A percentile compares a stretch with the other conserved stretches of the same genome.
These are phyloP conservation scores for Ettlia oleoabundans DNA, from an alignment of 139 green algal species.

Conservation along the genomic window DNA sequence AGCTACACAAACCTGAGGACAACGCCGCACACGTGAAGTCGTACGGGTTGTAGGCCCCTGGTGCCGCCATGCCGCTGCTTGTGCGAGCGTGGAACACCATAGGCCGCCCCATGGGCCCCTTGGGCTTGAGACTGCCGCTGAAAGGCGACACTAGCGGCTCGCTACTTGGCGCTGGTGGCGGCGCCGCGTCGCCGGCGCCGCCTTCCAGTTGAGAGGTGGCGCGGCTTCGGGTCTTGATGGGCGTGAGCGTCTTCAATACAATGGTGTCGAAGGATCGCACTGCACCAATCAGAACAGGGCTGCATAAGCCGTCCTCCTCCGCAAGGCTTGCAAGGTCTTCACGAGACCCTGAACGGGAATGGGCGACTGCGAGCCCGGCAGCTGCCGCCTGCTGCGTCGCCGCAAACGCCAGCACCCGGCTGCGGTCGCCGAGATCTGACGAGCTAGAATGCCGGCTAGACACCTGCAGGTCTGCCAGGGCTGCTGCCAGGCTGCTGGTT, in stretches of 20 bases:
- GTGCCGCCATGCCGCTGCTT: background rate
- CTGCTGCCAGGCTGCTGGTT: constrained; percentile 22
- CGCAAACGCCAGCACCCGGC: background rate
- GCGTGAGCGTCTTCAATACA: constrained; percentile 7
- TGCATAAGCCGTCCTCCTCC: background rate
- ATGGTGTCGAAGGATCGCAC: constrained; percentile 1
- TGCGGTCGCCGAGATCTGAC: background rate
- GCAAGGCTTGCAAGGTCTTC: background rate
- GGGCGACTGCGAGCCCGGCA: background rate
- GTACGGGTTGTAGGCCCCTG: constrained; percentile 25
- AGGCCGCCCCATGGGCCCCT: background rate
- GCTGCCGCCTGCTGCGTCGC: background rate
- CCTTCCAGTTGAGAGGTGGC: background rate
- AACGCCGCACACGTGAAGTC: constrained; percentile 9
- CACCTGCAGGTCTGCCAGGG: constrained; percentile 20
- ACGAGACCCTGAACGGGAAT: background rate
- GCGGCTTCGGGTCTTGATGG: constrained; percentile 21
- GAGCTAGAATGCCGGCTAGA: constrained; percentile 16
- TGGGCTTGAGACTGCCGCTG: constrained; percentile 11
- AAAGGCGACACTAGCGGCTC: constrained; percentile 18
- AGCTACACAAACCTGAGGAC: background rate
- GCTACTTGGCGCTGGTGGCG: too few species aligned
- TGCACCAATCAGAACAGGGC: background rate
- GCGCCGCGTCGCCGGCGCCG: too few species aligned
- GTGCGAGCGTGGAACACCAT: background rate